A percentile compares a stretch with the other conserved stretches of the same genome.
phyloP scores from a whole-genome alignment of 495 filamentous ascomycete species.

The Corynascus novoguineensis region DNA sequence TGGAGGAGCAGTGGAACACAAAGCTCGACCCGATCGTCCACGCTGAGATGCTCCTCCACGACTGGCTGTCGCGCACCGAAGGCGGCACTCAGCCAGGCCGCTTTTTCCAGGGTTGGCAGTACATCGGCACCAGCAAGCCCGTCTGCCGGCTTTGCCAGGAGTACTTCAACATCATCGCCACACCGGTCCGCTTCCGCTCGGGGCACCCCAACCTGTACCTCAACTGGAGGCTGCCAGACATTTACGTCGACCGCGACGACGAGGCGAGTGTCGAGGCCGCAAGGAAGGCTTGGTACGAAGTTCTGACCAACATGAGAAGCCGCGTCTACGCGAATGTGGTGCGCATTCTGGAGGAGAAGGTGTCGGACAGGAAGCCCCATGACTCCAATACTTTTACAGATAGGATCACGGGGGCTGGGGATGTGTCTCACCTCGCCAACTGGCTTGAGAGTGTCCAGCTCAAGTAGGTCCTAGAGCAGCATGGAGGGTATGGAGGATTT shows the following conservation, averaged over 20 bases:
- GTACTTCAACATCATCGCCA: conserved; percentile 17
- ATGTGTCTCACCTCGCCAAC: neutral
- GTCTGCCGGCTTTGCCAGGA: conserved; percentile 21
- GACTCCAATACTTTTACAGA: conserved; percentile 13
- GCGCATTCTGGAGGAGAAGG: conserved; percentile 6
- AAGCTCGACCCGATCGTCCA: conserved; percentile 3
- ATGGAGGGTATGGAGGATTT: no score
- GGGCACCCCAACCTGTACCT: conserved; percentile 8
- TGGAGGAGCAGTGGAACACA: neutral
- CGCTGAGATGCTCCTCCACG: conserved; percentile 18
- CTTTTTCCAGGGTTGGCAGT: conserved; percentile 24
- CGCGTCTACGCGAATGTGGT: conserved; percentile 8
- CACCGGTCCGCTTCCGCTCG: conserved; percentile 2
- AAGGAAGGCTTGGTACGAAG: neutral
- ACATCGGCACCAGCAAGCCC: conserved; percentile 28
- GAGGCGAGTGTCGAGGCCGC: neutral
- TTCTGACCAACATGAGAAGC: conserved; percentile 2
- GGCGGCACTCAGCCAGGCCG: conserved; percentile 10
- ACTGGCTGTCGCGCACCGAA: conserved; percentile 12
- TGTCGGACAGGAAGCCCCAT: neutral
- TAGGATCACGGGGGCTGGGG: neutral
- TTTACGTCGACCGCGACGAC: neutral
- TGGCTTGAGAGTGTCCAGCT: no score
- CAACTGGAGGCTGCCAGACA: conserved; percentile 12
- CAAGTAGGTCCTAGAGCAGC: no score